phyloP scores from a whole-genome alignment of 306 rosid species.

The Casuarina equisetifolia region DNA sequence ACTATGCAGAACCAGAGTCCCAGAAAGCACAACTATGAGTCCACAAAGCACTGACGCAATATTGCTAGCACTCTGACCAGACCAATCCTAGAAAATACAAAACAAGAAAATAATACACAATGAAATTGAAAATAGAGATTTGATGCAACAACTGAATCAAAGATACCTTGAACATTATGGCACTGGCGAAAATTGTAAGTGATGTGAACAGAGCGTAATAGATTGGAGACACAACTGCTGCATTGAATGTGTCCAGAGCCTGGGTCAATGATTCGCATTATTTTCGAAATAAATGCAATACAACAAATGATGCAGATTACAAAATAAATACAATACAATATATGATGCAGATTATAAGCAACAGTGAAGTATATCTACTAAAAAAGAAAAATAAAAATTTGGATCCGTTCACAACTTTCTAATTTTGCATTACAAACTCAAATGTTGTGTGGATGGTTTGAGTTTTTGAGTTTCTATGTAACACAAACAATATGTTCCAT shows the following conservation, averaged over 20 bases:
- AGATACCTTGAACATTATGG: constrained; percentile 90
- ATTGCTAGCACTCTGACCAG: constrained; percentile 85
- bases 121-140: background rate
- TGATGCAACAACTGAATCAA: constrained; percentile 15
- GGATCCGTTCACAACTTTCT: background rate
- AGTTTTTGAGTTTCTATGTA: background rate
- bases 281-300: constrained; percentile 25
- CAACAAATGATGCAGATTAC: background rate
- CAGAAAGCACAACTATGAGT: constrained; percentile 79
- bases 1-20: constrained; percentile 76
- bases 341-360: background rate
- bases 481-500: background rate
- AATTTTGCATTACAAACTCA: background rate
- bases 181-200: constrained; percentile 85
- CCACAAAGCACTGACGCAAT: constrained; percentile 86
- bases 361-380: background rate
- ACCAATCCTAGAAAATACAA: constrained; percentile 63
- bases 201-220: constrained; percentile 92
- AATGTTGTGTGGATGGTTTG: background rate
- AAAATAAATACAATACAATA: constrained; percentile 18
- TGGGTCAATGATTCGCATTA: constrained; percentile 33
- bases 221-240: constrained; percentile 87
- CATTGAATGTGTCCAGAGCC: constrained; percentile 91
- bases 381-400: background rate
- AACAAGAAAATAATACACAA: background rate